Percentiles rank a stretch among this genome's conserved stretches.
Conservation (phyloP, 331 rosid genomes). For the Cydonia oblonga region DNA sequence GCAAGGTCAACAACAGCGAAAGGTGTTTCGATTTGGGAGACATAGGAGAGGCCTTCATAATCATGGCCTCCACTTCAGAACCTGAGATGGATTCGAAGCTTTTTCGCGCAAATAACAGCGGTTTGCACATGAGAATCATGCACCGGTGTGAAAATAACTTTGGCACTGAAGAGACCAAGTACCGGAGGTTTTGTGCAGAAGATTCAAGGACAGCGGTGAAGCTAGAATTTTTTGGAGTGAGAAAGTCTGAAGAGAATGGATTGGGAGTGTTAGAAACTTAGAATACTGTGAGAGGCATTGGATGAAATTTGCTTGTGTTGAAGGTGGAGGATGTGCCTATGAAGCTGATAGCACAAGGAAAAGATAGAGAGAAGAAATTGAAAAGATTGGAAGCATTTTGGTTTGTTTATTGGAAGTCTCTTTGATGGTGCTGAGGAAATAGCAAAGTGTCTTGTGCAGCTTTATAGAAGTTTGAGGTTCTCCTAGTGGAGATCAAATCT, state of each 20-base stretch:
- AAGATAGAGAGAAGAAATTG: not conserved
- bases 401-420: not conserved
- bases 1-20: conserved; percentile 41
- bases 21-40: conserved; percentile 40
- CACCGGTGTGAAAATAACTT: conserved; percentile 51
- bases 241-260: conserved; percentile 26
- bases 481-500: not conserved
- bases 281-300: conserved; percentile 35
- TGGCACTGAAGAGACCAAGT: conserved; percentile 32
- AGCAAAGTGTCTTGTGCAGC: not conserved
- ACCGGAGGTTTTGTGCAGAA: conserved; percentile 43
- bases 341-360: not conserved
- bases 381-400: not conserved
- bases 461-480: not conserved
- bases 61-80: conserved; percentile 72
- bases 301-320: conserved; percentile 22
- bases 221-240: conserved; percentile 26
- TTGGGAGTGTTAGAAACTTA: conserved; percentile 3
- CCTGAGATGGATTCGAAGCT: conserved; percentile 37
- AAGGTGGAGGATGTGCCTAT: conserved; percentile 9
- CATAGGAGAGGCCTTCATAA: conserved; percentile 60
- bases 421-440: not conserved
- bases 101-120: conserved; percentile 43
- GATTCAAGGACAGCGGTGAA: conserved; percentile 33
- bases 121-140: conserved; percentile 51